Evolutionary conservation across 805 yeast species (phyloP).

Genomic region (Lachancea lanzarotensis): DNA sequence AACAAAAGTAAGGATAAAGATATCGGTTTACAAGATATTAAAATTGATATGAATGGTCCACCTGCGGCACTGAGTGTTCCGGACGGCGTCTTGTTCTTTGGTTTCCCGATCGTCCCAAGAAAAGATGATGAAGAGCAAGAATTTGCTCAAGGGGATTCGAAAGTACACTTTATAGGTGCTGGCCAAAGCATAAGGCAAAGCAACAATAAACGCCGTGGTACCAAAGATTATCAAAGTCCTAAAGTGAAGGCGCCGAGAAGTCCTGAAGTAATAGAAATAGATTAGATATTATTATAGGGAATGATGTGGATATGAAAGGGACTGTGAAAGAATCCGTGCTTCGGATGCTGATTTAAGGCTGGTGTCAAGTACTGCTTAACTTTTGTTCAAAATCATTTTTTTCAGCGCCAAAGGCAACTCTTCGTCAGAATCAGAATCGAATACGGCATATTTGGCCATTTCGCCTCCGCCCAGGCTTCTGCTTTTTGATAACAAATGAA

Average conservation of each 20-base stretch:
- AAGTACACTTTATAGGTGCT: conserved; percentile 46
- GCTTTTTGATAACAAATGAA: conserved; percentile 12
- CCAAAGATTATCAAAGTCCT: conserved; percentile 44
- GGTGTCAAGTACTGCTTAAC: not conserved
- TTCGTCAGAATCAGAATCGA: conserved; percentile 19
- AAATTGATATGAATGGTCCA: conserved; percentile 49
- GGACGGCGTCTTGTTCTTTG: conserved; percentile 85
- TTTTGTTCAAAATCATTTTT: conserved; percentile 14
- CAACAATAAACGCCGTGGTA: conserved; percentile 61
- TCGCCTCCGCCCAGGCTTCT: conserved; percentile 28
- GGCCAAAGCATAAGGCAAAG: conserved; percentile 74
- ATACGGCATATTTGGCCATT: conserved; percentile 9
- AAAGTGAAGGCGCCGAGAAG: conserved; percentile 57
- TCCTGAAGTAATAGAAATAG: conserved; percentile 79
- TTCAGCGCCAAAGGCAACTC: conserved; percentile 37
- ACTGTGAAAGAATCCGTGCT: too few relatives aligned
- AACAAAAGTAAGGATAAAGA: conserved; percentile 4
- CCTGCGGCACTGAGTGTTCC: conserved; percentile 73
- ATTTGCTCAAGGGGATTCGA: conserved; percentile 17
- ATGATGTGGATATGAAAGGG: too few relatives aligned
- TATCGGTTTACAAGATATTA: conserved; percentile 30
- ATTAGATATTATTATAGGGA: conserved; percentile 32
- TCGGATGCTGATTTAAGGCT: too few relatives aligned
- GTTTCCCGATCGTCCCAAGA: conserved; percentile 65
- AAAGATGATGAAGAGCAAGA: conserved; percentile 34